Evolutionary conservation across 495 filamentous ascomycete genomes (phyloP).

Genomic region (Penicillium desertorum): DNA sequence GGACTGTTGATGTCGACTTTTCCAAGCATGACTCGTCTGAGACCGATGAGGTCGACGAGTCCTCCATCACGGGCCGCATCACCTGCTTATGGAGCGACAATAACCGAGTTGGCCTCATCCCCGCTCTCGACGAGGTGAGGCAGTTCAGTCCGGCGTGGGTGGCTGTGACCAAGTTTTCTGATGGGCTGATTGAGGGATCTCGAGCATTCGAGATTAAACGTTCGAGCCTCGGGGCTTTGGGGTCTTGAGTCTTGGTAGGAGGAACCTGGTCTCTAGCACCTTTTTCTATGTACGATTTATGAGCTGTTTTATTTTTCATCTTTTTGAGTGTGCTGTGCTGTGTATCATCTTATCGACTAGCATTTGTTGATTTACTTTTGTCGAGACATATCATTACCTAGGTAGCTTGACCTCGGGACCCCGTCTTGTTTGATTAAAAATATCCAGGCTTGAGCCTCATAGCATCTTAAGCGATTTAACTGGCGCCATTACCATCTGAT

Average conservation of each 20-base stretch:
- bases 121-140: conserved; percentile 79
- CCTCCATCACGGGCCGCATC: conserved; percentile 61
- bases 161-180: conserved; percentile 66
- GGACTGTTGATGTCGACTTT: conserved; percentile 78
- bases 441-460: neutral
- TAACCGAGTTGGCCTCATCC: conserved; percentile 68
- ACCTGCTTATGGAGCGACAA: conserved; percentile 88
- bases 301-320: neutral
- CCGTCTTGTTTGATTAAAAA: too few species aligned
- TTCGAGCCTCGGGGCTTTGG: neutral
- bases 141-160: conserved; percentile 78
- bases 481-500: neutral
- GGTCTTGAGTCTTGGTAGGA: neutral
- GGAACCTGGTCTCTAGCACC: neutral
- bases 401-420: neutral
- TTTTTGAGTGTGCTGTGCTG: neutral
- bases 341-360: neutral
- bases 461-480: neutral
- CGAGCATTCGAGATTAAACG: conserved; percentile 53
- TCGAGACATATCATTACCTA: neutral
- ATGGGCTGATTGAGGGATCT: conserved; percentile 79
- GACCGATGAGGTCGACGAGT: conserved; percentile 34
- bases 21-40: conserved; percentile 29
- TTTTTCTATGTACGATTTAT: conserved; percentile 7
- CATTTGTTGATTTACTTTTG: neutral